Conservation (phyloP, 495 filamentous ascomycete species). For the Endocarpon pusillum region DNA sequence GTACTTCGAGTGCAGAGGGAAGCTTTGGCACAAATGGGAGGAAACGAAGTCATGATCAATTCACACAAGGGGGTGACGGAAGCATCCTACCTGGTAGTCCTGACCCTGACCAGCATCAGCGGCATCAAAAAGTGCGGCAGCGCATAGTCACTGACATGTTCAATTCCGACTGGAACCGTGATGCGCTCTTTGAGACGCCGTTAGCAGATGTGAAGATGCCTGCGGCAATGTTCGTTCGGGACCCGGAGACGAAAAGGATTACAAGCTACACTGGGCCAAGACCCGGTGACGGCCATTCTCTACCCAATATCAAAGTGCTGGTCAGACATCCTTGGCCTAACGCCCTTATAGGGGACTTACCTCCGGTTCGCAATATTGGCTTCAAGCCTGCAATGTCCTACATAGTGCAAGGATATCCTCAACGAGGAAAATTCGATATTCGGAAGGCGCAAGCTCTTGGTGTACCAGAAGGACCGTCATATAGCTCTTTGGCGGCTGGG, state of each 20-base stretch:
- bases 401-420: constrained; percentile 54
- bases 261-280: constrained; percentile 48
- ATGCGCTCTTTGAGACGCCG: constrained; percentile 44
- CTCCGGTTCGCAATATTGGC: no score
- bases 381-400: constrained; percentile 65
- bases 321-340: constrained; percentile 75
- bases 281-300: constrained; percentile 27
- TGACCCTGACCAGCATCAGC: constrained; percentile 12
- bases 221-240: constrained; percentile 50
- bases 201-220: constrained; percentile 49
- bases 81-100: background rate
- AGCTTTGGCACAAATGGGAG: constrained; percentile 15
- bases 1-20: constrained; percentile 1
- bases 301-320: constrained; percentile 54
- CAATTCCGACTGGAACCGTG: constrained; percentile 54
- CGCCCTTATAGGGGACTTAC: constrained; percentile 42
- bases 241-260: constrained; percentile 44
- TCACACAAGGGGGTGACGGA: constrained; percentile 18
- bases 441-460: constrained; percentile 41
- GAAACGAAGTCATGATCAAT: constrained; percentile 48
- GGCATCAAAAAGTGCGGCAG: constrained; percentile 34
- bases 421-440: constrained; percentile 64
- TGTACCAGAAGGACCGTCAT: constrained; percentile 36
- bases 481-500: constrained; percentile 35
- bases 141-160: constrained; percentile 66